Percentiles rank a stretch among this genome's conserved stretches.
These are phyloP conservation scores for Coniochaeta sp. DNA, from an alignment of 2,329 filamentous ascomycete species.

Conservation along the genomic window DNA sequence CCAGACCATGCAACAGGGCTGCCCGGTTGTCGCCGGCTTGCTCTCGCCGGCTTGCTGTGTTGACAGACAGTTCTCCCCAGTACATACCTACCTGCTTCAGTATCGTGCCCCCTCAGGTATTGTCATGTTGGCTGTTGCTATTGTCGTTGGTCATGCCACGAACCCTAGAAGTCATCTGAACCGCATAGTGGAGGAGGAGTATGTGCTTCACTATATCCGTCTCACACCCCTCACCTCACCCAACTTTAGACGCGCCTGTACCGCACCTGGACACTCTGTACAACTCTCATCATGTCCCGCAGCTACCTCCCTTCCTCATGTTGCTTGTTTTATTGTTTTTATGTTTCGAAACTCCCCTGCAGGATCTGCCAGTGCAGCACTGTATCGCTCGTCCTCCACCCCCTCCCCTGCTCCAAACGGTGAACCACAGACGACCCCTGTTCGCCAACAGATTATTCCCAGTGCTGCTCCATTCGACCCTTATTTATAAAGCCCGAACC, in stretches of 20 bases:
- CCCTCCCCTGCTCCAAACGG: neutral
- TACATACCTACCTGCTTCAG: no score
- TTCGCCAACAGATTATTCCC: neutral
- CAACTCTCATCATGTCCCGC: neutral
- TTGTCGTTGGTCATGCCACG: no score
- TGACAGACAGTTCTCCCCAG: no score
- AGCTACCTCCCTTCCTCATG: no score
- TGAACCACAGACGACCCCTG: neutral
- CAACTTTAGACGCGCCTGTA: no score
- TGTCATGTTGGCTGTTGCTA: no score
- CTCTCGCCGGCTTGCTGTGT: no score
- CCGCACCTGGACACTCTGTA: no score
- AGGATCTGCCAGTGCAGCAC: neutral
- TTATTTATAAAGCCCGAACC: neutral
- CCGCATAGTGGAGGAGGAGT: neutral
- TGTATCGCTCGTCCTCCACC: neutral
- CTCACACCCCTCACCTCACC: neutral
- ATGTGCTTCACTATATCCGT: neutral
- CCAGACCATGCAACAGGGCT: no score
- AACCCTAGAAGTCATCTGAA: no score
- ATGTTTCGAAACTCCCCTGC: neutral
- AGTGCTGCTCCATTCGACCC: neutral
- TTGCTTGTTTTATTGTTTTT: neutral
- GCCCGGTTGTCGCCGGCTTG: no score
- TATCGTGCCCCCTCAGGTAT: no score